Evolutionary conservation across 75 land plant species (phyloP), one percentile per base, ranked within the genome.

Genomic region (Selaginella moellendorffii): DNA sequence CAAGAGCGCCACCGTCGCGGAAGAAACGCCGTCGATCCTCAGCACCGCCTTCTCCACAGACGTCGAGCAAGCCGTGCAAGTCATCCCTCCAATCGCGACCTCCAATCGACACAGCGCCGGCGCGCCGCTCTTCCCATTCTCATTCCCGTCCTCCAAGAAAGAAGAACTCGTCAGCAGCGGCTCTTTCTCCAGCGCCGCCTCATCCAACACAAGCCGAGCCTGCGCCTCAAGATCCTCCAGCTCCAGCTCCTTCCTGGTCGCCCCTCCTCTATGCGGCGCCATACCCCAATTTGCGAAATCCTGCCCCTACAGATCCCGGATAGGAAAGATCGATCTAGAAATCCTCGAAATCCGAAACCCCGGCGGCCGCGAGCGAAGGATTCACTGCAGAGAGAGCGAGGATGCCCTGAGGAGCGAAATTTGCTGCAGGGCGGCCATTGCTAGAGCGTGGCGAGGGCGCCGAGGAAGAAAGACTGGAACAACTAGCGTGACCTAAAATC

Each of bases 1-100:
- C 28, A 92, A 82, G 68, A 92, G 66, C 1, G 97, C 80, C 29
- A 92, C 97, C 23, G 96, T 73, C 9, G 85, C 96, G 0, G 30
- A 59, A 1, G n/a, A 12, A 9, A 88, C 95, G 23, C 97, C 97
- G 30, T 28, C 2, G 28, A 92, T 5, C 17, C 69, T 67, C 53
- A 28, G 25, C 8, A 92, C 31, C 54, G 97, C 97, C 9, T 68
- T 73, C 72, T 92, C 97, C 1, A 92, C 90, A n/a, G 96, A 79
- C 60, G 61, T 73, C 0, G 97, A 85, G 64, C 97, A 92, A 0
- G 97, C 97, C 0, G 90, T 73, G 59, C 97, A 92, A 0, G 97
- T 92, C 97, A 92, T 92, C 56, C 97, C 97, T 1, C 77, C 77
- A 19, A 92, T 78, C 23, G 68, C 65, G 0, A 92, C 75, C 75